A percentile compares a stretch with the other conserved stretches of the same genome.
Evolutionary conservation across 2,329 filamentous ascomycete genomes (phyloP).

Genomic region (Biscogniauxia sp.): DNA sequence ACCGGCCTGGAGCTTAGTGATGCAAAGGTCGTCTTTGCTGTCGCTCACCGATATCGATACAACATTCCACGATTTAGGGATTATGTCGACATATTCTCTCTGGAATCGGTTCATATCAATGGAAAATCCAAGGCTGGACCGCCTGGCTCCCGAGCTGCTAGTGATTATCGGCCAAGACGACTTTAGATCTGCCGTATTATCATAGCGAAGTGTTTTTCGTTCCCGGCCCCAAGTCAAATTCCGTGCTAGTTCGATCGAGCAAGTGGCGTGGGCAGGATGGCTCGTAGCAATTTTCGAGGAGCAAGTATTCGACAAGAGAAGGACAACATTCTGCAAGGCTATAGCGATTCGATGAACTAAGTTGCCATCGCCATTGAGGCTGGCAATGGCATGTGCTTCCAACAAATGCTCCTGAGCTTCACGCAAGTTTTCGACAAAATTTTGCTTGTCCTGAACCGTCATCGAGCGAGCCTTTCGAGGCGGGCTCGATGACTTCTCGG

Average conservation of each 20-base stretch:
- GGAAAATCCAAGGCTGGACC: constrained; percentile 45
- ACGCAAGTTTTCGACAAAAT: constrained; percentile 58
- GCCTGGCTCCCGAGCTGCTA: constrained; percentile 31
- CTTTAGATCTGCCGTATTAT: constrained; percentile 33
- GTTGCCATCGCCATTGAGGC: constrained; percentile 53
- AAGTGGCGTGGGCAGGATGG: constrained; percentile 58
- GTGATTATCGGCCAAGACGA: constrained; percentile 37
- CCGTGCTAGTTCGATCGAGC: constrained; percentile 67
- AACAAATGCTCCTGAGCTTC: constrained; percentile 65
- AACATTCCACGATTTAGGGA: constrained; percentile 80
- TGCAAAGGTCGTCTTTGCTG: constrained; percentile 76
- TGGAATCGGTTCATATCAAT: constrained; percentile 66
- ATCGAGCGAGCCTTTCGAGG: constrained; percentile 27
- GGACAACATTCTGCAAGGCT: constrained; percentile 62
- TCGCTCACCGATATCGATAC: constrained; percentile 84
- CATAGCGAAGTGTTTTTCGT: constrained; percentile 49
- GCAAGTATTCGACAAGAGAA: constrained; percentile 63
- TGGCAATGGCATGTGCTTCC: constrained; percentile 59
- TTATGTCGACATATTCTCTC: constrained; percentile 77
- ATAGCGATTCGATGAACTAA: constrained; percentile 62
- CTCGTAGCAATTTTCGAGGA: constrained; percentile 44
- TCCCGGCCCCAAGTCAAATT: constrained; percentile 68
- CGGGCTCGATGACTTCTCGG: constrained; percentile 34
- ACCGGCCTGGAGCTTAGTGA: constrained; percentile 77
- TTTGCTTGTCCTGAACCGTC: constrained; percentile 31